Evolutionary conservation across 495 filamentous ascomycete genomes (phyloP), one percentile per base, ranked within the genome.

Genomic region (Hypoxylon lienhwacheense): DNA sequence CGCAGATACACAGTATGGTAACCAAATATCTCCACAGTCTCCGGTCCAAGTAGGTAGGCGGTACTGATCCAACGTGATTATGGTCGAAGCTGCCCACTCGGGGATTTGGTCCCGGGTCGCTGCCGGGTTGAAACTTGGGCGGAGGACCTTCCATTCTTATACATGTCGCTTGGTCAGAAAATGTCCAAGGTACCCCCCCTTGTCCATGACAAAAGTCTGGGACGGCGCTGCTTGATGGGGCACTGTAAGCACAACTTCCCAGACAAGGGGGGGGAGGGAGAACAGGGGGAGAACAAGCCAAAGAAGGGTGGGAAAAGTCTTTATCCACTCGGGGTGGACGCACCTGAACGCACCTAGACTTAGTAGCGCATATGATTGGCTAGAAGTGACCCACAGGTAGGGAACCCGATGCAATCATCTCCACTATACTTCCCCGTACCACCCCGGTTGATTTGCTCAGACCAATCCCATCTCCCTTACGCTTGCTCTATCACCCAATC

Each of bases 331-430:
- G 11, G 16, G 26, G 47, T 11, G 19, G 17, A 22, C n/a, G 15
- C 22, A 41, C n/a, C n/a, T n/a, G n/a, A n/a, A n/a, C n/a, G n/a
- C n/a, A n/a, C n/a, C n/a, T n/a, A n/a, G n/a, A n/a, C n/a, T n/a
- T n/a, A n/a, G n/a, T n/a, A n/a, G 22, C 34, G 17, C 22, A 20
- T 43, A 14, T 47, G 21, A 61, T 61, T 61, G 58, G 58, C 35
- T 11, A 33, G 12, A 55, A 40, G 22, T 36, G 52, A 20, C 58
- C 58, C 58, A 61, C 52, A 55, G 58, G 51, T 61, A 61, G 58
- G 58, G 58, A 61, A 55, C 58, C 50, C 53, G 58, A 61, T 54
- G 58, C 58, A 61, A 61, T 61, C 52, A 55, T 61, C 58, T 55
- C 52, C 58, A 61, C 58, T 35, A 46, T 51, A 29, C 37, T 33